phyloP scores from a whole-genome alignment of 257 asterid genomes.

The Henckelia pumila region DNA sequence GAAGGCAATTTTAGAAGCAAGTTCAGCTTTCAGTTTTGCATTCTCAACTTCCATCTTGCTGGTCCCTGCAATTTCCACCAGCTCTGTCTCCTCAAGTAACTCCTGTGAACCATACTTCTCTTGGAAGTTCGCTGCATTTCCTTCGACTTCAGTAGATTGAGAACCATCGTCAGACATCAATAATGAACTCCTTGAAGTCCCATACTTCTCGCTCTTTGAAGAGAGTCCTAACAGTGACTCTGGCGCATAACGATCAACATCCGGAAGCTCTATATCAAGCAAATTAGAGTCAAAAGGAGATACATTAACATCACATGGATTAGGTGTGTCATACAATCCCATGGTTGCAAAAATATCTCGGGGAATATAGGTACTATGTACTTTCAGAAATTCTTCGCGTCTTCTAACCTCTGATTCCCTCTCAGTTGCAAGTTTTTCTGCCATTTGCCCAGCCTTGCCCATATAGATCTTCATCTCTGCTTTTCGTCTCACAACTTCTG shows the following conservation, averaged over 20 bases:
- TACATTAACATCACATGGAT: constrained; percentile 80
- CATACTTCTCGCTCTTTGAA: constrained; percentile 53
- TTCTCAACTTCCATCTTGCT: constrained; percentile 95
- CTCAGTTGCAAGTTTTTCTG: constrained; percentile 87
- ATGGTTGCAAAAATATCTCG: constrained; percentile 79
- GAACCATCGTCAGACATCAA: constrained; percentile 62
- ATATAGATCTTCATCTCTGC: constrained; percentile 88
- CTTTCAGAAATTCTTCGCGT: constrained; percentile 80
- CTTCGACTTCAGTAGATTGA: constrained; percentile 51
- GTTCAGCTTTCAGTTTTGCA: constrained; percentile 94
- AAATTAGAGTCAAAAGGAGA: constrained; percentile 78
- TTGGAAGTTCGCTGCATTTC: constrained; percentile 31
- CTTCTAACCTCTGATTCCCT: constrained; percentile 83
- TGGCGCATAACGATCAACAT: constrained; percentile 84
- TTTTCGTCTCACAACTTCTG: constrained; percentile 91
- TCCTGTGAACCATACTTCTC: constrained; percentile 57
- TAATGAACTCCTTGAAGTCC: constrained; percentile 47
- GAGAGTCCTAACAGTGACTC: constrained; percentile 69
- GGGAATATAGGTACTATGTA: constrained; percentile 68
- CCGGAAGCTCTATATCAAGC: constrained; percentile 74
- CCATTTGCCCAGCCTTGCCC: constrained; percentile 98
- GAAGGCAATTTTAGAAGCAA: constrained; percentile 90
- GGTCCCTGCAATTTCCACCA: constrained; percentile 90
- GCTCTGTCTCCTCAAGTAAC: constrained; percentile 56
- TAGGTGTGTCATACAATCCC: constrained; percentile 88